Evolutionary conservation across 2,329 filamentous ascomycete genomes (phyloP).

Genomic region (Fusarium sp.): DNA sequence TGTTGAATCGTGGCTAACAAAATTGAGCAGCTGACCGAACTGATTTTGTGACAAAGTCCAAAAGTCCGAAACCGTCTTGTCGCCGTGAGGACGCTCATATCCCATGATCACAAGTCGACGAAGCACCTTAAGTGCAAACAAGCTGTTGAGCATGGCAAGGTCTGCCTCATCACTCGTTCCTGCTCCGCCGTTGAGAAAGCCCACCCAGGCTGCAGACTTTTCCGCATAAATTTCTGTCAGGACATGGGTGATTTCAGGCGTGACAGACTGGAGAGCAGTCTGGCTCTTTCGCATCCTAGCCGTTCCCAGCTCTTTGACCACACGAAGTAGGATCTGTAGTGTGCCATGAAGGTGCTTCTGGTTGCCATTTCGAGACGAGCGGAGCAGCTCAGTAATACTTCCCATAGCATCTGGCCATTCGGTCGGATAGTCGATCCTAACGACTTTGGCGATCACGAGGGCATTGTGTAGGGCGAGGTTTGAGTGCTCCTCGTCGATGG

Average conservation of each 20-base stretch:
- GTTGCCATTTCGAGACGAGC: constrained; percentile 59
- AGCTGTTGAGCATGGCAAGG: constrained; percentile 75
- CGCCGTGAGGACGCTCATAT: constrained; percentile 83
- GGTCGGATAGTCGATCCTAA: constrained; percentile 85
- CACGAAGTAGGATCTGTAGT: constrained; percentile 79
- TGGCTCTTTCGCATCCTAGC: constrained; percentile 78
- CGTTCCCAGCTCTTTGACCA: constrained; percentile 89
- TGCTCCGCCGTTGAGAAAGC: constrained; percentile 63
- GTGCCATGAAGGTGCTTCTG: constrained; percentile 73
- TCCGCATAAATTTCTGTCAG: constrained; percentile 79
- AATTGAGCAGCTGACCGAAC: constrained; percentile 75
- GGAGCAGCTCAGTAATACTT: constrained; percentile 69
- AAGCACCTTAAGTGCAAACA: constrained; percentile 79
- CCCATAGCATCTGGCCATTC: constrained; percentile 77
- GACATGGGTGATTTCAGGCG: constrained; percentile 84
- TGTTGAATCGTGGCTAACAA: constrained; percentile 65
- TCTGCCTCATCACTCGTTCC: constrained; percentile 66
- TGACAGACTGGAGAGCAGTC: constrained; percentile 76
- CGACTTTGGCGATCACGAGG: constrained; percentile 83
- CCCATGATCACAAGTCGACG: constrained; percentile 80
- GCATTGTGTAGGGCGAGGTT: constrained; percentile 87
- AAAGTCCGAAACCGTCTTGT: constrained; percentile 76
- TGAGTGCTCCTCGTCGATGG: constrained; percentile 76
- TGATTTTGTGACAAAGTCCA: constrained; percentile 82
- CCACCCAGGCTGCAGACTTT: constrained; percentile 73